Evolutionary conservation across 495 filamentous ascomycete species (phyloP), one percentile per base, ranked within the genome.

Genomic region (Talaromyces ruber): DNA sequence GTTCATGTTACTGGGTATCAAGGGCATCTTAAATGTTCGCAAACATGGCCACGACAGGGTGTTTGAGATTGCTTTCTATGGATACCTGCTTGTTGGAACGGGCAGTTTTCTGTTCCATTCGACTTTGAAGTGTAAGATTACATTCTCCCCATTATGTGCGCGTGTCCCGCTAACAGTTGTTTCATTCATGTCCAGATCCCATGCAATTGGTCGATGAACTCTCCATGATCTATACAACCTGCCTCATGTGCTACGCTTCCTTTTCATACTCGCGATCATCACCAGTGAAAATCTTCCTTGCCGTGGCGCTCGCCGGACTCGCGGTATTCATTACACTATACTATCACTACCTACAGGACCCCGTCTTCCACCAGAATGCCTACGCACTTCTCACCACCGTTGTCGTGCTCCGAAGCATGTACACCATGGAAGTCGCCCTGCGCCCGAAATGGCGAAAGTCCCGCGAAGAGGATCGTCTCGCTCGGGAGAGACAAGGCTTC

Each of bases 141-240:
- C 29, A 24, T 47, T 7, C 18, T 21, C 43, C n/a, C 0, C n/a
- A n/a, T n/a, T n/a, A n/a, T n/a, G n/a, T n/a, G n/a, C n/a, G n/a
- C n/a, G n/a, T n/a, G n/a, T n/a, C n/a, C 37, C 14, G 1, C 60
- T 24, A 32, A 61, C 14, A 62, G n/a, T 32, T 28, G 69, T 74
- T 61, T 22, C n/a, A n/a, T 52, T 69, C 70, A 45, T 57, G 25
- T 58, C 60, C 71, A 96, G 92, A 98, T 74, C 91, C 92, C 2
- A 97, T 97, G 94, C 94, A 98, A 70, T 84, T 98, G 16, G 88
- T 97, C 34, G 94, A 98, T 68, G 94, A 98, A 74, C 82, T 97
- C 7, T 90, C 88, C 63, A 98, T 98, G 94, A 97, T 98, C 29
- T 98, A 98, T 71, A 97, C 93, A 1, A 95, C 93, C 7, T 95